Percentiles rank a stretch among this genome's conserved stretches.
These are phyloP conservation scores for Teratosphaeria nubilosa DNA, from an alignment of 2,329 filamentous ascomycete species.

Conservation along the genomic window DNA sequence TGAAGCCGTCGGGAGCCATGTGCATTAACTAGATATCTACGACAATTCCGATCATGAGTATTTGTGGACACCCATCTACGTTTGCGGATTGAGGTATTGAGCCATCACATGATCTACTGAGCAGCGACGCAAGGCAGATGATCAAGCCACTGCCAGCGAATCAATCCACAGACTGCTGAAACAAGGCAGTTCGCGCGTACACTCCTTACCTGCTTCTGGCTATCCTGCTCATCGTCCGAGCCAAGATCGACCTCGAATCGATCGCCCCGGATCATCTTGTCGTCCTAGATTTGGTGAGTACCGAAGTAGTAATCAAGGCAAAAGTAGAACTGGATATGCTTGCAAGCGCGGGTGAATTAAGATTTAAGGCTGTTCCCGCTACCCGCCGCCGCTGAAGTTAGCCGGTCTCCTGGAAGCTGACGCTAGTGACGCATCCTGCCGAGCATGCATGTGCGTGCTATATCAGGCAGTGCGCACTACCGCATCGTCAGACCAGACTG, in stretches of 20 bases:
- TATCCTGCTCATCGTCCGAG: slow-evolving; percentile 26
- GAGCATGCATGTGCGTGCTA: neutral
- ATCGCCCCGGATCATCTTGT: slow-evolving; percentile 42
- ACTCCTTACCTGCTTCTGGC: neutral
- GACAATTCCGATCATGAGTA: no score
- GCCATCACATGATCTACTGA: no score
- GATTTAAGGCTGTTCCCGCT: neutral
- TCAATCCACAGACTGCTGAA: no score
- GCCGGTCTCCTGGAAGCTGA: neutral
- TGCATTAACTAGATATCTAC: neutral
- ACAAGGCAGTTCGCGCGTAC: no score
- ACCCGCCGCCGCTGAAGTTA: neutral
- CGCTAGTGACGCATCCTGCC: neutral
- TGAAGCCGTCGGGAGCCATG: slow-evolving; percentile 8
- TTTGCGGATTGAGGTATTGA: no score
- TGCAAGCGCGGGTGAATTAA: neutral
- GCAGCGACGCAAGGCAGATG: no score
- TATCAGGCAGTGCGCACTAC: neutral
- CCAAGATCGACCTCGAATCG: slow-evolving; percentile 52
- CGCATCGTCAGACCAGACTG: neutral
- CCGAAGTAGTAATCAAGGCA: neutral
- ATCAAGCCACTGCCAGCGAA: no score
- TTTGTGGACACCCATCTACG: no score
- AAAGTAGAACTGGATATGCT: neutral
- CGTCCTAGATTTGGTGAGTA: no score